Conservation (phyloP, 2,329 filamentous ascomycete genomes). For the Pseudopyrenochaeta lycopersici region DNA sequence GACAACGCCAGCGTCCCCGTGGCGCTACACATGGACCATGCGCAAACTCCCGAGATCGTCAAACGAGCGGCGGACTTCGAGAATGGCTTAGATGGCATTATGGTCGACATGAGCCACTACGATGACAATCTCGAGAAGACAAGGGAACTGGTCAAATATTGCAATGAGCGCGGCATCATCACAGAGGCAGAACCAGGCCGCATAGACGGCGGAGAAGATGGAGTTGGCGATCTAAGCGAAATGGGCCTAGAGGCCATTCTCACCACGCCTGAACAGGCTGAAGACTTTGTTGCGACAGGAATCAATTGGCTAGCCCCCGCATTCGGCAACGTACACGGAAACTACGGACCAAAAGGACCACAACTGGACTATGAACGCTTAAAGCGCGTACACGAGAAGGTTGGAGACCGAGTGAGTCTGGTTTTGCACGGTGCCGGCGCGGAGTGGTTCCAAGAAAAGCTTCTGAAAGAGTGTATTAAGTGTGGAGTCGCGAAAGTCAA, state of each 20-base stretch:
- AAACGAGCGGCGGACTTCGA: constrained; percentile 64
- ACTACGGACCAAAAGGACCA: constrained; percentile 72
- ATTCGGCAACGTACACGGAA: constrained; percentile 80
- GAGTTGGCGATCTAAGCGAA: constrained; percentile 72
- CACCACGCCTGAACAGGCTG: constrained; percentile 74
- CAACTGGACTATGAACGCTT: constrained; percentile 46
- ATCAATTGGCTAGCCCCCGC: constrained; percentile 79
- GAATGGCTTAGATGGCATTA: constrained; percentile 45
- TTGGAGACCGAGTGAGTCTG: constrained; percentile 59
- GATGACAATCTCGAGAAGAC: constrained; percentile 74
- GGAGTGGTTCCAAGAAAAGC: constrained; percentile 60
- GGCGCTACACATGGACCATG: constrained; percentile 72
- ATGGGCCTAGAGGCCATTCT: constrained; percentile 65
- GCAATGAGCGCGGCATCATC: constrained; percentile 71
- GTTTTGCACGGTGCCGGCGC: constrained; percentile 68
- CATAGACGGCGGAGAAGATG: constrained; percentile 79
- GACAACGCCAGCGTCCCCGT: constrained; percentile 62
- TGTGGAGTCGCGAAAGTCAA: constrained; percentile 66
- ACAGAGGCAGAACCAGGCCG: constrained; percentile 76
- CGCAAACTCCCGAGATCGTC: constrained; percentile 70
- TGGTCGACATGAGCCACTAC: constrained; percentile 77
- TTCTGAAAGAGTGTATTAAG: constrained; percentile 64
- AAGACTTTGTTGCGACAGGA: constrained; percentile 74
- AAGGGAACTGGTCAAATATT: constrained; percentile 68
- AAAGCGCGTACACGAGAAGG: constrained; percentile 58